These are phyloP conservation scores for Ziziphus jujuba DNA, from an alignment of 306 rosid species.

Conservation along the genomic window DNA sequence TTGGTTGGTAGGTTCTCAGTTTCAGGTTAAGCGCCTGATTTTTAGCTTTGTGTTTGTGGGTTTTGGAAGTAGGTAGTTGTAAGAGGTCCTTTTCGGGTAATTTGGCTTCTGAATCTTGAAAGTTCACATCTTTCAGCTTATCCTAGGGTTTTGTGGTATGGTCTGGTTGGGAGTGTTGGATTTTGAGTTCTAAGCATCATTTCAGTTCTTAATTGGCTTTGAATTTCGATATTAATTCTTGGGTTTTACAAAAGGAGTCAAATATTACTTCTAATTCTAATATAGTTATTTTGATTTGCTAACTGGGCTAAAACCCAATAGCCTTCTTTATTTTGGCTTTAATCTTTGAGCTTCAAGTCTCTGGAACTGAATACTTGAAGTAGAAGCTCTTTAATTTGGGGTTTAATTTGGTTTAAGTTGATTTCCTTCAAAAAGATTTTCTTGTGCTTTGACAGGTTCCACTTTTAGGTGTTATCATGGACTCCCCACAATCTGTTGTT, in stretches of 20 bases:
- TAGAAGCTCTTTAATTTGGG: background rate
- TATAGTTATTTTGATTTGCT: background rate
- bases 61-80: background rate
- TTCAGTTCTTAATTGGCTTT: background rate
- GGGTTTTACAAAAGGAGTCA: background rate
- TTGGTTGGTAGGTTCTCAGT: conserved; percentile 4
- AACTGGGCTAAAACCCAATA: conserved; percentile 6
- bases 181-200: conserved; percentile 2
- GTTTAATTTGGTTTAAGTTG: conserved; percentile 18
- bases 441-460: conserved; percentile 39
- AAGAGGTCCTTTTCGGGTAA: conserved; percentile 10
- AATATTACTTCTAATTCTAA: background rate
- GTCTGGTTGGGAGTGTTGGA: conserved; percentile 4
- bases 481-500: conserved; percentile 89
- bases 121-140: background rate
- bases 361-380: background rate
- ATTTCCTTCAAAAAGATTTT: conserved; percentile 20
- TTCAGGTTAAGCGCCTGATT: background rate
- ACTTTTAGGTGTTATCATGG: conserved; percentile 48
- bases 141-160: background rate
- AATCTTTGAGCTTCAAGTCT: conserved; percentile 6
- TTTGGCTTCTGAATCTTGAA: conserved; percentile 15
- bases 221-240: background rate
- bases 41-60: conserved; percentile 12
- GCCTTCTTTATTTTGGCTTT: conserved; percentile 11